Percentiles rank a stretch among this genome's conserved stretches.
Evolutionary conservation across 1,139 yeast species (phyloP).

Genomic region (Debaryomycetaceae sp.): DNA sequence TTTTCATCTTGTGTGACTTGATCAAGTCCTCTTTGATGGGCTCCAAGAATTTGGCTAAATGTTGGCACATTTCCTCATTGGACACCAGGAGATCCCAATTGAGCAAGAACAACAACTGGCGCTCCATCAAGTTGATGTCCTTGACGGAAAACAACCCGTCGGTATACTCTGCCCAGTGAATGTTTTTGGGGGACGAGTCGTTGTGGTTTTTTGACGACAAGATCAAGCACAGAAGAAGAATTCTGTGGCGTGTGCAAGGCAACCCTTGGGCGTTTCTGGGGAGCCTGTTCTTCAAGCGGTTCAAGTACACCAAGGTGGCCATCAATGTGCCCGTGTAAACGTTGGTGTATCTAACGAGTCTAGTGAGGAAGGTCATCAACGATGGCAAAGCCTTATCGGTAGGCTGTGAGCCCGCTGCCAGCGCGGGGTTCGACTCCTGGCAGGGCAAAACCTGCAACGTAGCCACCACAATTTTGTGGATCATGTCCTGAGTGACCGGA

Average conservation of each 20-base stretch:
- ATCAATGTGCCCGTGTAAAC: conserved; percentile 74
- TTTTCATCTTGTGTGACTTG: conserved; percentile 34
- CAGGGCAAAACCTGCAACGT: conserved; percentile 64
- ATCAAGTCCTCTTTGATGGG: conserved; percentile 61
- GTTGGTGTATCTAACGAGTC: conserved; percentile 65
- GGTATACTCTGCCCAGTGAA: conserved; percentile 74
- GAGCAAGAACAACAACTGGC: conserved; percentile 63
- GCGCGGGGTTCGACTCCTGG: conserved; percentile 31
- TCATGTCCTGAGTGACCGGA: conserved; percentile 63
- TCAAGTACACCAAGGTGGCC: conserved; percentile 66
- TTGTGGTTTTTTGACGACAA: conserved; percentile 71
- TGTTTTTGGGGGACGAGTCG: conserved; percentile 72
- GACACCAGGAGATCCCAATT: conserved; percentile 66
- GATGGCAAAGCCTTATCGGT: conserved; percentile 54
- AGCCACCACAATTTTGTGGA: conserved; percentile 57
- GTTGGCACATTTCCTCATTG: conserved; percentile 47
- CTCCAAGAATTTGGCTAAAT: conserved; percentile 49
- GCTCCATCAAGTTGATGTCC: conserved; percentile 77
- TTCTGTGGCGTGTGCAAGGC: conserved; percentile 75
- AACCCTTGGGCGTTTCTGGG: conserved; percentile 72
- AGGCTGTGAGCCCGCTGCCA: conserved; percentile 15
- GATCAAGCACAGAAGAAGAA: conserved; percentile 67
- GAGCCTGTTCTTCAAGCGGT: conserved; percentile 52
- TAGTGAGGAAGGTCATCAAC: conserved; percentile 68
- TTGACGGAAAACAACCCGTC: conserved; percentile 64